Conservation (phyloP, 2,329 filamentous ascomycete genomes). For the Xylariaceae sp. region DNA sequence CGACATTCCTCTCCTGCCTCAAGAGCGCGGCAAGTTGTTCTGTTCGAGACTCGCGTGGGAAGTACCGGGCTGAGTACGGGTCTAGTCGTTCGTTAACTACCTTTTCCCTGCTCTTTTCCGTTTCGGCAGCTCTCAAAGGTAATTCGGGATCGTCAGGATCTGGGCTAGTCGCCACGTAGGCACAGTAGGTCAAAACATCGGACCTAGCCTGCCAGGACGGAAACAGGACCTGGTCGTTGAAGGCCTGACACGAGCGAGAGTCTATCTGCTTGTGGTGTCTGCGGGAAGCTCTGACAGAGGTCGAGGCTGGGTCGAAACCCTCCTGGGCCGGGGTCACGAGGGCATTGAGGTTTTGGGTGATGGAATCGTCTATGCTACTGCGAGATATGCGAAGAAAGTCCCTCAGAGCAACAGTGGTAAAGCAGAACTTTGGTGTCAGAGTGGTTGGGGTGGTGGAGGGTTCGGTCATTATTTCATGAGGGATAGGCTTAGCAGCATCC, state of each 20-base stretch:
- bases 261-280: slow-evolving; percentile 54
- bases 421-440: slow-evolving; percentile 74
- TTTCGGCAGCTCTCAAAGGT: slow-evolving; percentile 65
- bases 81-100: slow-evolving; percentile 86
- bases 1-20: slow-evolving; percentile 71
- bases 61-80: slow-evolving; percentile 83
- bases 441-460: slow-evolving; percentile 41
- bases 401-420: slow-evolving; percentile 64
- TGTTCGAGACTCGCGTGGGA: slow-evolving; percentile 73
- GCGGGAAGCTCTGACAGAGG: slow-evolving; percentile 56
- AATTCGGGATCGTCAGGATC: slow-evolving; percentile 84
- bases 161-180: slow-evolving; percentile 78
- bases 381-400: slow-evolving; percentile 90
- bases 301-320: slow-evolving; percentile 78
- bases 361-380: slow-evolving; percentile 83
- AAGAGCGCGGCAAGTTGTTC: slow-evolving; percentile 72
- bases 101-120: slow-evolving; percentile 63
- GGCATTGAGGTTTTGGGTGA: slow-evolving; percentile 88
- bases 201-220: slow-evolving; percentile 82
- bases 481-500: slow-evolving; percentile 31
- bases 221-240: slow-evolving; percentile 77
- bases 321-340: slow-evolving; percentile 68
- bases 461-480: slow-evolving; percentile 42
- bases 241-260: slow-evolving; percentile 59
- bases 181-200: slow-evolving; percentile 85